Percentiles rank a stretch among this genome's conserved stretches.
Evolutionary conservation across 2,329 filamentous ascomycete genomes (phyloP).

Genomic region (Talaromyces rugulosus): DNA sequence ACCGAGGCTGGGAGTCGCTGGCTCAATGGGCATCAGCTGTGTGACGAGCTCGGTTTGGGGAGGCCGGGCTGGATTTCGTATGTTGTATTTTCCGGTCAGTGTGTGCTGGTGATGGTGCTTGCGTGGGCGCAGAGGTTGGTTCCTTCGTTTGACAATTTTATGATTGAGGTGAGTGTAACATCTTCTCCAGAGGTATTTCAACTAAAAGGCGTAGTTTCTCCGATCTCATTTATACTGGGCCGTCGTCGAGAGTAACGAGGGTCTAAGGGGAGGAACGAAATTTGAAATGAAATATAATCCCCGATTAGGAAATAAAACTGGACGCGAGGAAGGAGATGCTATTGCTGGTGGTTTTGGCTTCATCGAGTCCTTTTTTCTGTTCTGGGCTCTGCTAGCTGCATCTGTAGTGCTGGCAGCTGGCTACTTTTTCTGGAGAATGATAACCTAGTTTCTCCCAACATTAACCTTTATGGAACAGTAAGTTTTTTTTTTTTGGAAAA

Average conservation of each 20-base stretch:
- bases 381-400: neutral
- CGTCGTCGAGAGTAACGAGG: constrained; percentile 27
- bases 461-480: neutral
- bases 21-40: constrained; percentile 37
- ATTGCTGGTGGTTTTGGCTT: neutral
- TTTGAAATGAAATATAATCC: constrained; percentile 34
- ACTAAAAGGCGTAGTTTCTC: neutral
- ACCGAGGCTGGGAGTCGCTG: constrained; percentile 36
- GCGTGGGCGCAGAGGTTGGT: constrained; percentile 22
- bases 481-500: neutral
- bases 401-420: neutral
- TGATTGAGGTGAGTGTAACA: constrained; percentile 19
- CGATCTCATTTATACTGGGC: constrained; percentile 22
- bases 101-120: constrained; percentile 27
- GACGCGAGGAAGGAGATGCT: neutral
- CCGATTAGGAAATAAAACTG: constrained; percentile 4
- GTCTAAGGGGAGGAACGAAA: constrained; percentile 17
- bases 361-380: neutral
- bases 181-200: neutral
- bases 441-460: neutral
- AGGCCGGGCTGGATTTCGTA: constrained; percentile 22
- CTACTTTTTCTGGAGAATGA: neutral
- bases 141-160: constrained; percentile 21
- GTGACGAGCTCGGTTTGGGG: constrained; percentile 32
- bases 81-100: constrained; percentile 16